phyloP scores from a whole-genome alignment of 495 filamentous ascomycete genomes.

The Neurospora discreta region DNA sequence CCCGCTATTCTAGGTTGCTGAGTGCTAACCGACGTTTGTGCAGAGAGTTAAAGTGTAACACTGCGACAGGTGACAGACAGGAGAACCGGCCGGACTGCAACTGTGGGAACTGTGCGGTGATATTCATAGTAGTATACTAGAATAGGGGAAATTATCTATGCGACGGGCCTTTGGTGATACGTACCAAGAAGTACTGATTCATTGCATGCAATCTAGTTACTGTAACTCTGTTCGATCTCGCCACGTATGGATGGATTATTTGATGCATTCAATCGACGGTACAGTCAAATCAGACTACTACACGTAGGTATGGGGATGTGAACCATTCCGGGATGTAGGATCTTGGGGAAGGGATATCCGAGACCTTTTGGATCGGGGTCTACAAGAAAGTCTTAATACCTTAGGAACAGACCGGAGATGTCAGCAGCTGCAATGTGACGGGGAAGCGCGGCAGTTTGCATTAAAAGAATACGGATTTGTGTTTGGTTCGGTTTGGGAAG shows the following conservation, averaged over 20 bases:
- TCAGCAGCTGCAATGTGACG: background rate
- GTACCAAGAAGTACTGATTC: too few relatives aligned
- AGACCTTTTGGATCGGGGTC: background rate
- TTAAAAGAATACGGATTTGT: background rate
- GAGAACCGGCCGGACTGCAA: background rate
- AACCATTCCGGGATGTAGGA: background rate
- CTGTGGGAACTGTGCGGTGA: background rate
- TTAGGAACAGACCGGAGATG: background rate
- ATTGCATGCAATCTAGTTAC: too few relatives aligned
- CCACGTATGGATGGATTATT: background rate
- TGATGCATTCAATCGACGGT: background rate
- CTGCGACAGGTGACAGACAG: too few relatives aligned
- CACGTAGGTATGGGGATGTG: background rate
- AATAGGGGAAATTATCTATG: too few relatives aligned
- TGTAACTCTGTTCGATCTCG: too few relatives aligned
- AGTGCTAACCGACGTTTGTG: too few relatives aligned
- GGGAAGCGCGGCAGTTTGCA: background rate
- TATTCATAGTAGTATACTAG: too few relatives aligned
- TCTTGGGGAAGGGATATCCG: background rate
- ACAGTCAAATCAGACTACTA: background rate
- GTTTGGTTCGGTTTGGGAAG: background rate
- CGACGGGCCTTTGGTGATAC: too few relatives aligned
- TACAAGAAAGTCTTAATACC: background rate
- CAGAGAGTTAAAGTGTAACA: background rate
- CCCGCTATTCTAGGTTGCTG: too few relatives aligned